Evolutionary conservation across 2,329 filamentous ascomycete genomes (phyloP), one percentile per base, ranked within the genome.

Genomic region (Fusarium hostae): DNA sequence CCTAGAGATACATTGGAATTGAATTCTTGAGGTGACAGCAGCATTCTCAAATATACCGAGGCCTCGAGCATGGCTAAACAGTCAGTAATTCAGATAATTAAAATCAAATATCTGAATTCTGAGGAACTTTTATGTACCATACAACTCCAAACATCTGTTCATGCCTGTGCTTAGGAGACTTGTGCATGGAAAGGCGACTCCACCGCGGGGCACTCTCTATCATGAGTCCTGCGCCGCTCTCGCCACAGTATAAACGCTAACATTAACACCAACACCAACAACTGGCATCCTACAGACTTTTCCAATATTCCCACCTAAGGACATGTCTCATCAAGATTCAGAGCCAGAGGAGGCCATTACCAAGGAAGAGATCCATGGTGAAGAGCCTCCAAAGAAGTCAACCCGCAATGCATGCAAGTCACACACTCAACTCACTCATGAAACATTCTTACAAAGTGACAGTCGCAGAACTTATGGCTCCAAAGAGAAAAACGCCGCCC

Each of bases 371-470:
- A 81, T 84, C 3, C 72, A 77, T 37, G 79, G 78, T 24, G 78
- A 78, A 56, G 80, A 80, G 16, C 58, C 78, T 32, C 65, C 68
- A 15, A 73, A 68, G 48, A 67, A 68, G 35, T 56, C 59, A 51
- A 41, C 41, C 66, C 80, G 77, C 56, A 85, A 86, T 78, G 84
- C 85, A 66, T 86, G 85, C 85, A 81, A 48, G 75, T 32, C 34
- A 44, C 43, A 54, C n/a, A 32, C 39, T 47, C 37, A 55, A 51
- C 13, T 51, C 65, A 30, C 40, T 40, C 18, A 28, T 32, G n/a
- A 24, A 6, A 40, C 44, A n/a, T 52, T 58, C 73, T 73, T 26
- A 75, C 64, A 39, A 8, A 32, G 26, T 50, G 32, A 52, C 35
- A 76, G 74, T 76, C 58, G 56, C 65, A 47, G 74, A 78, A 63